Percentiles rank a stretch among this genome's conserved stretches.
These are phyloP conservation scores for Rhodosporidiobolus sp. DNA, from an alignment of 768 basidiomycete genomes.

Conservation along the genomic window DNA sequence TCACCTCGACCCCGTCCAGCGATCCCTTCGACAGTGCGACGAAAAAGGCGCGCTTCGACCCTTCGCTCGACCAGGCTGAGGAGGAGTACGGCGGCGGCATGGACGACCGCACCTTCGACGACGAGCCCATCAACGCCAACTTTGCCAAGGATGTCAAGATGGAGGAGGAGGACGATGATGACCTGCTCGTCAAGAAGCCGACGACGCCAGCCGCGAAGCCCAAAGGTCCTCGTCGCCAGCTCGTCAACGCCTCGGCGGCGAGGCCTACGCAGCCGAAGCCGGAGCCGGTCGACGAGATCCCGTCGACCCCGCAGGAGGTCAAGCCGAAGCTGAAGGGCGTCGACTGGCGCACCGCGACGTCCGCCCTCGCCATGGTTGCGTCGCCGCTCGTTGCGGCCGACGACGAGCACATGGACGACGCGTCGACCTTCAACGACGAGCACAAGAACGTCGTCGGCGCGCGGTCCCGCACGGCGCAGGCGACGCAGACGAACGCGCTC, in stretches of 20 bases:
- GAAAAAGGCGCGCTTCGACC: constrained; percentile 32
- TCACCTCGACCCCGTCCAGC: constrained; percentile 53
- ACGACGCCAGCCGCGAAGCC: constrained; percentile 32
- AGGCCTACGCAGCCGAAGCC: constrained; percentile 26
- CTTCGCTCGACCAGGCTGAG: background rate
- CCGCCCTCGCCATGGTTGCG: constrained; percentile 17
- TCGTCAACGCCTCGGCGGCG: constrained; percentile 42
- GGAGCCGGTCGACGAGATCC: constrained; percentile 9
- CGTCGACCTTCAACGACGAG: constrained; percentile 47
- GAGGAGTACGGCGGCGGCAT: constrained; percentile 24
- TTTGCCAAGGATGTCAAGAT: constrained; percentile 42
- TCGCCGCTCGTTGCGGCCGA: background rate
- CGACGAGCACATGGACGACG: constrained; percentile 12
- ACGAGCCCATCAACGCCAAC: constrained; percentile 36
- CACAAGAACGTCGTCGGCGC: constrained; percentile 53
- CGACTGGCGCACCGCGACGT: constrained; percentile 43
- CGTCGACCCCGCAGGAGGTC: constrained; percentile 14
- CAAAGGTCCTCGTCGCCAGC: constrained; percentile 38
- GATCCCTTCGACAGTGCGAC: constrained; percentile 56
- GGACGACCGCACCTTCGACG: constrained; percentile 38
- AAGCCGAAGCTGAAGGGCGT: constrained; percentile 43
- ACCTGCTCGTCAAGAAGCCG: constrained; percentile 42
- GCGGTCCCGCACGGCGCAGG: constrained; percentile 29
- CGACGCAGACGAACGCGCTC: constrained; percentile 54
- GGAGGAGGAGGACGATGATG: constrained; percentile 43